Base-by-base conservation (phyloP, 306 rosid genomes). In the Malus asiatica region DNA sequence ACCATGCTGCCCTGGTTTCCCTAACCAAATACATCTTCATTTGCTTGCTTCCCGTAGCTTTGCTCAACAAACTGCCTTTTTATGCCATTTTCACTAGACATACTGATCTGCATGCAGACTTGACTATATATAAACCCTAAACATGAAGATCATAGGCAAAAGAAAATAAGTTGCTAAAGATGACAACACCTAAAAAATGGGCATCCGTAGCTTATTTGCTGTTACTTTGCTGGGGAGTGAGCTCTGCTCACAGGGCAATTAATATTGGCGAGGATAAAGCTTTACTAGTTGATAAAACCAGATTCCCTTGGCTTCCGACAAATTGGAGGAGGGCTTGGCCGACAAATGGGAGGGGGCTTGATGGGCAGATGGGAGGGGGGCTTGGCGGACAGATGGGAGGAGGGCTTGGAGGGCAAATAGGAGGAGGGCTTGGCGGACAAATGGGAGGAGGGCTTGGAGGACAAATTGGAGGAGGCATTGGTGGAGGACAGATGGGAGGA, bases 151-250 rank as follows among this genome's bases (percentile, higher is more conserved):
- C 25, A 2, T 20, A 38, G 29, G 11, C 33, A 60, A 30, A 22
- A 25, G 4, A 23, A 35, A 48, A 1, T 48, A 23, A 58, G 10
- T 13, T 64, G 11, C 58, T 8, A 38, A 58, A 65, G 22, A 81
- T 81, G 84, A 71, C 40, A 7, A 23, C 61, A 23, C 25, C 55
- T 25, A 57, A 62, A 33, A 57, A 62, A 66, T 25, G 65, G 72
- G 63, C 58, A 22, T 32, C 19, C 57, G 16, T 76, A 20, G 58
- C 53, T 8, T 57, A 16, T 23, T 42, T 81, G 53, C 3, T 81
- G n/a, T 65, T 72, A 13, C 35, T 76, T 16, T 22, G 70, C 73
- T 67, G 46, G 73, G 70, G 70, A 71, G 57, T 18, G 59, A 42
- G 38, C 60, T 63, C 71, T 42, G 80, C 79, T 68, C n/a, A 35